A percentile compares a stretch with the other conserved stretches of the same genome.
Conservation (phyloP, 805 yeast genomes). For the Yarrowia sp. region DNA sequence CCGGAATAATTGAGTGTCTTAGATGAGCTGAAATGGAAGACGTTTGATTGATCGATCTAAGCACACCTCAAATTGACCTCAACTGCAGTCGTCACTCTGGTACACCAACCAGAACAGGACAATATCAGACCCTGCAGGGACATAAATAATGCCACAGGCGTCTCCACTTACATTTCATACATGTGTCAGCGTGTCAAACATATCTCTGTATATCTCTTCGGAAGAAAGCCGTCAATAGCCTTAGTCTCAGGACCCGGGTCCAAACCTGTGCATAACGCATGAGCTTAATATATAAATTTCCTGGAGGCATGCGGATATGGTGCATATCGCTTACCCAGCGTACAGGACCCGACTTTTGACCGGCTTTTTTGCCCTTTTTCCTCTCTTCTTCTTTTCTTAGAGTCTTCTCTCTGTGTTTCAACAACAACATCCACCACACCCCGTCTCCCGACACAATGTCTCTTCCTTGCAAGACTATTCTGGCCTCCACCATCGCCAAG, state of each 20-base stretch:
- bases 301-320: not conserved
- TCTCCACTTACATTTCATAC: not conserved
- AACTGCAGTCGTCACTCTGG: no score
- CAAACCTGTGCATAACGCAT: not conserved
- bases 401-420: slow-evolving; percentile 3
- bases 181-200: not conserved
- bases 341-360: not conserved
- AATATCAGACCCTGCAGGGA: no score
- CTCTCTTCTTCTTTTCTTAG: not conserved
- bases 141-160: no score
- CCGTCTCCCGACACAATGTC: slow-evolving; percentile 2
- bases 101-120: no score
- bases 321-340: not conserved
- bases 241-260: slow-evolving; percentile 18
- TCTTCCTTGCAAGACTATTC: slow-evolving; percentile 50
- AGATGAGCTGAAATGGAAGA: not conserved
- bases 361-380: not conserved
- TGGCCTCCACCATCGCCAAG: slow-evolving; percentile 86
- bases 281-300: slow-evolving; percentile 7
- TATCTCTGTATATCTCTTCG: not conserved
- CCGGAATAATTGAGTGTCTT: no score
- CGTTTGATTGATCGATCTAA: no score
- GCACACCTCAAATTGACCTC: not conserved
- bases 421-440: not conserved
- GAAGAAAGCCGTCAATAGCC: slow-evolving; percentile 9